phyloP scores from a whole-genome alignment of 148 eudicot species.

The Camellia sinensis region DNA sequence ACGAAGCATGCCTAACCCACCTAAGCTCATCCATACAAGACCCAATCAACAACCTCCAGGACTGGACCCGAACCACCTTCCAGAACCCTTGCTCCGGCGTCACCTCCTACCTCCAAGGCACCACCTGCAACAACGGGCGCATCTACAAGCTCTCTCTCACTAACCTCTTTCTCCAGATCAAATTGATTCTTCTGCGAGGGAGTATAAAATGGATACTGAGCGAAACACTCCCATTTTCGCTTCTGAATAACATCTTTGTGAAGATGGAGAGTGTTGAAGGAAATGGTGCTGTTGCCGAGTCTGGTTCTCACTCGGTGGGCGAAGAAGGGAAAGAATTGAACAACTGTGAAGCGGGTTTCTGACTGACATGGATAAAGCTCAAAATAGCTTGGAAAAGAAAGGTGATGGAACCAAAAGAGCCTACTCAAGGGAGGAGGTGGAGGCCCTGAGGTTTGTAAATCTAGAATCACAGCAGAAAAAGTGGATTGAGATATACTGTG shows the following conservation, averaged over 20 bases:
- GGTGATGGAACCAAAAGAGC: constrained; percentile 19
- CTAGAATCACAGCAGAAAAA: constrained; percentile 38
- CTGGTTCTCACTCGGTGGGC: no score
- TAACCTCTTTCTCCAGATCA: constrained; percentile 24
- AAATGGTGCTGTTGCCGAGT: no score
- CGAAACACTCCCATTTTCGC: no score
- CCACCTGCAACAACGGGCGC: constrained; percentile 67
- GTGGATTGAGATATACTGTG: constrained; percentile 42
- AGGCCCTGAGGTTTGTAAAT: constrained; percentile 36
- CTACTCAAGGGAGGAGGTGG: constrained; percentile 42
- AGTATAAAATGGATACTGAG: no score
- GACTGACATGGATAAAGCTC: no score
- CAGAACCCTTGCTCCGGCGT: constrained; percentile 46
- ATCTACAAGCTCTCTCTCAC: constrained; percentile 50
- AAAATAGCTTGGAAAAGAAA: no score
- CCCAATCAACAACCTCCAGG: constrained; percentile 36
- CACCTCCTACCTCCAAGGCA: constrained; percentile 48
- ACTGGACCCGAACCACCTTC: constrained; percentile 47
- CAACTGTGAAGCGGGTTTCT: no score
- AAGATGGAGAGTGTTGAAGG: no score
- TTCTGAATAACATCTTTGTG: no score
- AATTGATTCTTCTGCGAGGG: no score
- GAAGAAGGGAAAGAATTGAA: no score
- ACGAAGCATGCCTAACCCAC: constrained; percentile 46
- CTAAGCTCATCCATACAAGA: constrained; percentile 34